phyloP scores from a whole-genome alignment of 1,284 basidiomycete species.

The Naganishia sp. region DNA sequence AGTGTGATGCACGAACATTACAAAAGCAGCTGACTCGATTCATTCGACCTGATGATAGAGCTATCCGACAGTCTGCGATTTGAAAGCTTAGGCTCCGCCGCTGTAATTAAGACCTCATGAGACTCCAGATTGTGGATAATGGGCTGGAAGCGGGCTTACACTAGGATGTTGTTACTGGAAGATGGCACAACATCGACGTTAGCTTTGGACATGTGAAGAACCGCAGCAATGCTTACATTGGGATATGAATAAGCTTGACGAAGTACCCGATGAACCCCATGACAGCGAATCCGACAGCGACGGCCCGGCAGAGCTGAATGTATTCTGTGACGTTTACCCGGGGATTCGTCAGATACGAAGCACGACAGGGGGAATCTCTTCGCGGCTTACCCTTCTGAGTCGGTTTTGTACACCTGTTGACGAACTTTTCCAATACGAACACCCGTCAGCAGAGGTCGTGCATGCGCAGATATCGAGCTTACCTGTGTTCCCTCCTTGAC shows the following conservation, averaged over 20 bases:
- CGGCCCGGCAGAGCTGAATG: slow-evolving; percentile 85
- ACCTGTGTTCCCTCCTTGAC: slow-evolving; percentile 91
- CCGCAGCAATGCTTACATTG: slow-evolving; percentile 67
- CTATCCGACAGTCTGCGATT: neutral
- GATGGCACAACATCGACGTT: slow-evolving; percentile 1
- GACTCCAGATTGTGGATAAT: neutral
- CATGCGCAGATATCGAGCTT: slow-evolving; percentile 41
- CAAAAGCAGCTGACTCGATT: neutral
- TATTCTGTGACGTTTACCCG: slow-evolving; percentile 66
- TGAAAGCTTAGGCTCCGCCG: slow-evolving; percentile 17
- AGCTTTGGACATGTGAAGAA: neutral
- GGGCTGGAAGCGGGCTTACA: slow-evolving; percentile 63
- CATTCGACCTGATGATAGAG: neutral
- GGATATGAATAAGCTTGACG: slow-evolving; percentile 93
- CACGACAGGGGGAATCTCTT: neutral
- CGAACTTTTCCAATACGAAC: slow-evolving; percentile 64
- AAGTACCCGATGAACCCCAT: slow-evolving; percentile 99
- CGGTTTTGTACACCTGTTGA: slow-evolving; percentile 96
- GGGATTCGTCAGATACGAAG: neutral
- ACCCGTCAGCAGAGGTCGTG: too few species aligned
- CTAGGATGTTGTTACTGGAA: slow-evolving; percentile 85
- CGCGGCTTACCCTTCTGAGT: slow-evolving; percentile 76
- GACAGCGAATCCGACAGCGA: slow-evolving; percentile 90
- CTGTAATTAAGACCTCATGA: neutral
- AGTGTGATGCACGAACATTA: neutral